Evolutionary conservation across 1,139 yeast species (phyloP), one percentile per base, ranked within the genome.

Genomic region (Saccharomyces hybrid): DNA sequence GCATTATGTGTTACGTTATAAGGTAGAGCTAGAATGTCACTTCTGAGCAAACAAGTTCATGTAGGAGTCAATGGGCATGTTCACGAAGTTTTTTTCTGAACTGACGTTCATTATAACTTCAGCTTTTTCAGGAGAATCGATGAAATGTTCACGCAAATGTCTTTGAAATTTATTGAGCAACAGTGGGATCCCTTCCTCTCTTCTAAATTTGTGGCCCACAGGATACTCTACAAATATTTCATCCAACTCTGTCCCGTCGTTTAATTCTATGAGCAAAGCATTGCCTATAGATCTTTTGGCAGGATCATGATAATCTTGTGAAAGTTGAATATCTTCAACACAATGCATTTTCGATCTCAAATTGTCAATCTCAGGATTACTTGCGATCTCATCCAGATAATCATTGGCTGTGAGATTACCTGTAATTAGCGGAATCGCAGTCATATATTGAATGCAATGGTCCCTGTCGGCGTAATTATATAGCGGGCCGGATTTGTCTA

Each of bases 391-490:
- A 62, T 81, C 84, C 48, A 75, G 68, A 69, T 81, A 80, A 66
- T 80, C 83, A 60, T 78, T 81, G 6, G 84, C 84, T 41, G 81
- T 78, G 51, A 80, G 69, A 53, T 80, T 74, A 49, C 84, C 84
- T 61, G 74, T 71, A 55, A 81, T 73, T 58, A 80, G 67, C 42
- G 84, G 83, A 47, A 80, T 65, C 26, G 84, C 84, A 49, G 77
- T 75, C 84, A 81, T 80, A 68, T 80, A 81, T 64, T 80, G 85
- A 57, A 81, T 78, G 66, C 84, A 80, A 66, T 80, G 85, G 62
- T 81, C 84, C 58, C 84, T 74, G 67, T 80, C 85, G 34, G 85
- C 84, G 60, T 80, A 81, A 70, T 81, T 81, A 71, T 80, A 75
- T 52, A 80, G 69, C 26, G 84, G 83, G 5, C 84, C 85, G 58